Base-by-base conservation (phyloP, 176 grass and related monocot genomes). In the Stipa capillata region DNA sequence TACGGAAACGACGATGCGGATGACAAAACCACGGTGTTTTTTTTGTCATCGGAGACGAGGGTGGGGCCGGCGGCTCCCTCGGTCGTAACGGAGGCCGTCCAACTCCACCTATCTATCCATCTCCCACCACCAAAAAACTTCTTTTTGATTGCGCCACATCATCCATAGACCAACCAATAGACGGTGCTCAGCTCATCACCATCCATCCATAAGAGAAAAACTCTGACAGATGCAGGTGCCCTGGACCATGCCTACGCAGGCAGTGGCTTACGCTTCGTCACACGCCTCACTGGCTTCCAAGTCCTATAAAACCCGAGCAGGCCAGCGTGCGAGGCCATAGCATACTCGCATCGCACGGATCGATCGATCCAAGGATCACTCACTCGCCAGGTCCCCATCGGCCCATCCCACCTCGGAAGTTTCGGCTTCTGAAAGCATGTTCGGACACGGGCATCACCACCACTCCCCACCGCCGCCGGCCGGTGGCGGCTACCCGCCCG, bases 231-330 rank as follows among this genome's bases (percentile, higher is more conserved):
- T 4, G 28, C 23, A 33, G 9, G 12, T 5, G 11, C 2, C 12
- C 12, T 15, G 2, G 28, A 60, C 57, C 23, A 33, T 6, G 57
- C 5, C 57, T 32, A 62, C 2, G 58, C 28, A 34, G 31, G 17
- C 6, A 7, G 8, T 65, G 17, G 29, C 29, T 37, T 2, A n/a
- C 33, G 31, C 36, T 28, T 4, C 33, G n/a, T 56, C 51, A 6
- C 3, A 39, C 3, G 48, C 8, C 32, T 16, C 50, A 8, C 6
- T 9, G n/a, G 13, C 16, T 6, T 45, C 54, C 31, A 4, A 4
- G 53, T 17, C n/a, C 64, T 87, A 82, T 82, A 87, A 82, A 86
- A 76, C 42, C 24, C 3, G 25, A 34, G 29, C 29, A 27, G 37
- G 49, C 48, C 1, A 47, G n/a, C 17, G n/a, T n/a, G n/a, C n/a